Conservation (phyloP, 352 stramenopile genomes). For the Ophiocytium majus region DNA sequence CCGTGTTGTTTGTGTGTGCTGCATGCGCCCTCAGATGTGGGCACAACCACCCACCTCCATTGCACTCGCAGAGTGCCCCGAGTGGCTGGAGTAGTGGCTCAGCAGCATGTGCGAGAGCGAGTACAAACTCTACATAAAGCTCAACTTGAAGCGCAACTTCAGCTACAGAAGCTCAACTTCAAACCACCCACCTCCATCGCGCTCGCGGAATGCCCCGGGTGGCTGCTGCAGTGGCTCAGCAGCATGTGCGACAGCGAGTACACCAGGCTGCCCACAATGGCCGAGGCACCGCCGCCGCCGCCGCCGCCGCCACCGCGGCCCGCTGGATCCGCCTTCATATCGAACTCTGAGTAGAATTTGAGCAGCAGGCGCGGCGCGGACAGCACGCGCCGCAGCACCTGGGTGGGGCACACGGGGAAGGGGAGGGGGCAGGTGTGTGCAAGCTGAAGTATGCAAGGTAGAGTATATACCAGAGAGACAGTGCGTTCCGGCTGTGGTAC, state of each 20-base stretch:
- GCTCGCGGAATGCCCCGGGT: not conserved
- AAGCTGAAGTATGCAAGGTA: too few species aligned
- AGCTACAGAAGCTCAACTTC: too few species aligned
- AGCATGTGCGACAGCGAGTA: constrained; percentile 7
- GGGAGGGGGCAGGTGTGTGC: too few species aligned
- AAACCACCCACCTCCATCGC: constrained; percentile 10
- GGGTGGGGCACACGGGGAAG: not conserved
- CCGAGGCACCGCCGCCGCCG: not conserved
- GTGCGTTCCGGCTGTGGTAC: too few species aligned
- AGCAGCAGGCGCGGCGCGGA: not conserved
- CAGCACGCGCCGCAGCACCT: constrained; percentile 10
- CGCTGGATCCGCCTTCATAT: not conserved
- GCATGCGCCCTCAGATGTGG: too few species aligned
- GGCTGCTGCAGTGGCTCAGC: not conserved
- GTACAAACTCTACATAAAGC: too few species aligned
- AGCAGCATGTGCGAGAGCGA: constrained; percentile 3
- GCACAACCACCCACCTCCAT: constrained; percentile 13
- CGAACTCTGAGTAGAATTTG: not conserved
- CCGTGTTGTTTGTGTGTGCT: too few species aligned
- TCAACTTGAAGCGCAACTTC: too few species aligned
- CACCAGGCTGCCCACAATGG: not conserved
- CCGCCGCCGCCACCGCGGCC: too few species aligned
- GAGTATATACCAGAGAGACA: too few species aligned
- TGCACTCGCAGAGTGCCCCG: not conserved
- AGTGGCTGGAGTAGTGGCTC: not conserved